Percentiles rank a stretch among this genome's conserved stretches.
Evolutionary conservation across 768 basidiomycete species (phyloP).

Genomic region (Suillus alpinus): DNA sequence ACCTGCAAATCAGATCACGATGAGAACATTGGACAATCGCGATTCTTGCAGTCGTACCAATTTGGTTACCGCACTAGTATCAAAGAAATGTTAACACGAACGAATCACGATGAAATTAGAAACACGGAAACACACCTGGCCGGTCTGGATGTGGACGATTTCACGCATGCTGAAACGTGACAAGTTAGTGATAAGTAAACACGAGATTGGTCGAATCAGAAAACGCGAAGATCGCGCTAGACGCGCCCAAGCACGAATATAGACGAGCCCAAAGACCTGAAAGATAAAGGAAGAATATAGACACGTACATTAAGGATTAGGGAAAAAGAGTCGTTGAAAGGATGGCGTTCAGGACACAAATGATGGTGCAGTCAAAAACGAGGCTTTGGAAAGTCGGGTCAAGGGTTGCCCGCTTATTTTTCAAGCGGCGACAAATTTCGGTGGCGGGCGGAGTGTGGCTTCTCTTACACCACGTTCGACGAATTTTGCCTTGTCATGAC

Average conservation of each 20-base stretch:
- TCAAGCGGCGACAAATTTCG: constrained; percentile 30
- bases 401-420: constrained; percentile 37
- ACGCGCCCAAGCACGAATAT: constrained; percentile 26
- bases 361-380: constrained; percentile 35
- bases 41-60: constrained; percentile 56
- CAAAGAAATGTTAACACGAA: constrained; percentile 29
- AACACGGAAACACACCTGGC: constrained; percentile 66
- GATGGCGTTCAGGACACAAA: constrained; percentile 32
- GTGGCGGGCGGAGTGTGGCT: constrained; percentile 20
- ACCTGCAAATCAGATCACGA: constrained; percentile 45
- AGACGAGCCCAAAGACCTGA: background rate
- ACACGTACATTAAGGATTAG: constrained; percentile 30
- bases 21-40: constrained; percentile 16
- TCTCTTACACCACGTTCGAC: constrained; percentile 3
- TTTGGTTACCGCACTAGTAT: constrained; percentile 95
- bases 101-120: constrained; percentile 7
- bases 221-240: constrained; percentile 20
- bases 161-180: constrained; percentile 80
- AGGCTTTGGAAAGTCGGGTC: constrained; percentile 30
- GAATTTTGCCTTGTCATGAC: background rate
- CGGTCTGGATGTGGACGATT: constrained; percentile 99
- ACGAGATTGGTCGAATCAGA: constrained; percentile 17
- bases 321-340: constrained; percentile 25
- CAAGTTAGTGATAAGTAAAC: constrained; percentile 24
- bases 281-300: constrained; percentile 4